phyloP scores from a whole-genome alignment of 2,329 filamentous ascomycete genomes.

The Fonsecaea nubica region DNA sequence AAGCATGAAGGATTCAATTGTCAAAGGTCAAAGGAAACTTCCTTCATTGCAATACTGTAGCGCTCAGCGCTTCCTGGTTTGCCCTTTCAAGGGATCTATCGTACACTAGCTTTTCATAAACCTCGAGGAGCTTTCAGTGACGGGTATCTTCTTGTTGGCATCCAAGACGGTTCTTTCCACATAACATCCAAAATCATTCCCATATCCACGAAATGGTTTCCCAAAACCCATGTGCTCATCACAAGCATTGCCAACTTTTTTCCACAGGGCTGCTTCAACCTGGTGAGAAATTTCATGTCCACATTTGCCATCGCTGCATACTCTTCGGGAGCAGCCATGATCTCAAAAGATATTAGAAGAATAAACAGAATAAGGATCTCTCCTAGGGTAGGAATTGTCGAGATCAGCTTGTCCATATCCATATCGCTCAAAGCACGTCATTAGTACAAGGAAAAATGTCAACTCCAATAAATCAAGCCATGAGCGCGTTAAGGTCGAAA shows the following conservation, averaged over 20 bases:
- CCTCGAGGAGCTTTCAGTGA: constrained; percentile 25
- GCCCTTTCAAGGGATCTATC: constrained; percentile 24
- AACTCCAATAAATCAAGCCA: constrained; percentile 28
- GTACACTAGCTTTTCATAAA: constrained; percentile 33
- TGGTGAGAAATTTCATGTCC: constrained; percentile 20
- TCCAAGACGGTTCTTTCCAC: constrained; percentile 10
- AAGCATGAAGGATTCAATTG: background rate
- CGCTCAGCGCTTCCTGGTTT: constrained; percentile 34
- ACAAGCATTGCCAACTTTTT: constrained; percentile 7
- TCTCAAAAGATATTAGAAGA: constrained; percentile 20
- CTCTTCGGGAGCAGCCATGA: constrained; percentile 12
- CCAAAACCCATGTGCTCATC: constrained; percentile 1
- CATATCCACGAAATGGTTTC: background rate
- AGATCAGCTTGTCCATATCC: constrained; percentile 11
- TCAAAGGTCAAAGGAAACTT: constrained; percentile 13
- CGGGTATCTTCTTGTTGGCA: constrained; percentile 22
- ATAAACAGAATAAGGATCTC: constrained; percentile 11
- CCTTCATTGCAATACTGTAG: constrained; percentile 22
- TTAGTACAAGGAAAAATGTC: constrained; percentile 27
- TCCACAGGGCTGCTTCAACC: constrained; percentile 3
- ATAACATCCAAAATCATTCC: constrained; percentile 12
- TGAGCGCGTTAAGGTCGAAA: constrained; percentile 45
- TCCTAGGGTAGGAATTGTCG: background rate
- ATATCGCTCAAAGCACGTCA: constrained; percentile 30
- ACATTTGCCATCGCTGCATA: constrained; percentile 18